These are phyloP conservation scores for Suillus hirtellus DNA, from an alignment of 768 basidiomycete genomes.

Conservation along the genomic window DNA sequence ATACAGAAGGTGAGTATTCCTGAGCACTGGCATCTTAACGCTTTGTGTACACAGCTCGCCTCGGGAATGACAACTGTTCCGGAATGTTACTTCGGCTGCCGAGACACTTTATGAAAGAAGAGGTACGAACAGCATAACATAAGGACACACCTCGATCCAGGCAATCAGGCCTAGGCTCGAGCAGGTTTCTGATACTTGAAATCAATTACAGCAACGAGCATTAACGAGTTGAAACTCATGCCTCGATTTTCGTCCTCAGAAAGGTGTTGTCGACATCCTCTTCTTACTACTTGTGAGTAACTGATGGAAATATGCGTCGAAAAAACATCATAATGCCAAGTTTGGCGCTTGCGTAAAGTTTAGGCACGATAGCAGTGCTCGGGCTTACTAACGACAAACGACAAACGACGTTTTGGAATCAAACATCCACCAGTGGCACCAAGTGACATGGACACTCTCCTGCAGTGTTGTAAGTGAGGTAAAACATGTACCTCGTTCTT, in stretches of 20 bases:
- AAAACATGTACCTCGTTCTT: background rate
- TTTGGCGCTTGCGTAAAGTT: too few species aligned
- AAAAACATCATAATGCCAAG: too few species aligned
- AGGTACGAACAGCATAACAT: background rate
- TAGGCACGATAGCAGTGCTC: too few species aligned
- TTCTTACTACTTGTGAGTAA: background rate
- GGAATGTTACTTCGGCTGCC: background rate
- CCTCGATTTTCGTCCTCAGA: background rate
- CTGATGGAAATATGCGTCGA: background rate
- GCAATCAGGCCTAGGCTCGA: background rate
- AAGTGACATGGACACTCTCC: background rate
- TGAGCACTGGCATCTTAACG: background rate
- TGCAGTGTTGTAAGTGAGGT: background rate
- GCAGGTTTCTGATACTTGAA: background rate
- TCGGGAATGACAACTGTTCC: background rate
- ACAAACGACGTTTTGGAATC: too few species aligned
- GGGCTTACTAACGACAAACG: too few species aligned
- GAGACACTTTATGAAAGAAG: background rate
- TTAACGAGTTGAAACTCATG: background rate
- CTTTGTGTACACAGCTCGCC: background rate
- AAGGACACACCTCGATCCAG: background rate
- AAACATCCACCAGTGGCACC: too few species aligned
- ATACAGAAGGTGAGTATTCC: background rate
- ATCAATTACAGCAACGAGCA: background rate
- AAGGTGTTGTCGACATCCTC: background rate